Evolutionary conservation across 805 yeast species (phyloP).

Genomic region (Hanseniaspora hatyaiensis): DNA sequence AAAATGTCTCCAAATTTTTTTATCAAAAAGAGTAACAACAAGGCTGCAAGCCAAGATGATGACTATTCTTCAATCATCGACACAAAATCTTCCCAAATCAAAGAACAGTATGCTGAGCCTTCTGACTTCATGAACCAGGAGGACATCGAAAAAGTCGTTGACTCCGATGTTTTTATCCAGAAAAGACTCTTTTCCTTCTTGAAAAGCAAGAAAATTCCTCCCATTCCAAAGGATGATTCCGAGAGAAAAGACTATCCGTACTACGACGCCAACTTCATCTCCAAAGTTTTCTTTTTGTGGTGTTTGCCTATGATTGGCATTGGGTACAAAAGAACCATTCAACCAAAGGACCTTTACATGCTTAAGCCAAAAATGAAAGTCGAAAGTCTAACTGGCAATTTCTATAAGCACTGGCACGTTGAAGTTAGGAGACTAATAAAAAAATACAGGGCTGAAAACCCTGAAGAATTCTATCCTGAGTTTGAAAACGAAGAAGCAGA

Average conservation of each 20-base stretch:
- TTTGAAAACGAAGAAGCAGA: constrained; percentile 2
- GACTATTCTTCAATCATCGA: constrained; percentile 11
- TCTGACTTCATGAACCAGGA: constrained; percentile 25
- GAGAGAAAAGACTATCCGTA: constrained; percentile 44
- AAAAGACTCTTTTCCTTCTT: constrained; percentile 39
- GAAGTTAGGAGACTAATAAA: constrained; percentile 29
- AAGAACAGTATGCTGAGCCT: constrained; percentile 15
- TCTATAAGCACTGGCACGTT: constrained; percentile 24
- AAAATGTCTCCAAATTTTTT: background rate
- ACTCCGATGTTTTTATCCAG: constrained; percentile 32
- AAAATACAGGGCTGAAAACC: constrained; percentile 23
- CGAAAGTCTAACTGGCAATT: constrained; percentile 20
- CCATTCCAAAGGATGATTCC: constrained; percentile 36
- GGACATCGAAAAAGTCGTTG: constrained; percentile 30
- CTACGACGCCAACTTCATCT: constrained; percentile 33
- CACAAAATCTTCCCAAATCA: background rate
- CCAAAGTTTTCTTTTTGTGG: constrained; percentile 36
- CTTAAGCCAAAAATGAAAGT: constrained; percentile 26
- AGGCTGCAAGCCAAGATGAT: no score
- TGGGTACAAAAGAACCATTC: constrained; percentile 46
- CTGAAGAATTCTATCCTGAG: constrained; percentile 15
- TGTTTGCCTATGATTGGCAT: constrained; percentile 37
- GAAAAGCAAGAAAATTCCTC: constrained; percentile 35
- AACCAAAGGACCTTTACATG: constrained; percentile 36
- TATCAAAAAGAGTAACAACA: background rate